Conservation (phyloP, 2,329 filamentous ascomycete genomes). For the Claviceps purpurea region DNA sequence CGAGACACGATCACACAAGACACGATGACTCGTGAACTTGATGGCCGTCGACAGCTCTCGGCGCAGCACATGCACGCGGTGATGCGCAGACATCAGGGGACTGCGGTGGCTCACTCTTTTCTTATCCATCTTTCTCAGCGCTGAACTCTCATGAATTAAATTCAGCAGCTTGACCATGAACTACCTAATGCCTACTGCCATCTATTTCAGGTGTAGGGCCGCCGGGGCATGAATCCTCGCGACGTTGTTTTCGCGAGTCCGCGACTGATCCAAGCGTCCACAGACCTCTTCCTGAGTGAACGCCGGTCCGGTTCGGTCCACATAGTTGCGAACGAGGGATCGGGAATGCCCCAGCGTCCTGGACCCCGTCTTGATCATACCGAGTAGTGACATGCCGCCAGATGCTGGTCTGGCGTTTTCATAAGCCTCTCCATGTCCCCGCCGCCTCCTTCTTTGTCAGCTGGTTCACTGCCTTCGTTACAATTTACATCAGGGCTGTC, state of each 20-base stretch:
- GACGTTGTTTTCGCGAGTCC: background rate
- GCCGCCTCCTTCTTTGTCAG: background rate
- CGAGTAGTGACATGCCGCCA: background rate
- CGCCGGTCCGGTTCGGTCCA: background rate
- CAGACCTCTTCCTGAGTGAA: constrained; percentile 1
- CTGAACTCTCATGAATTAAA: background rate
- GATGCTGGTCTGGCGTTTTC: background rate
- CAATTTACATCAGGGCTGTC: background rate
- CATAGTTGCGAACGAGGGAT: constrained; percentile 2
- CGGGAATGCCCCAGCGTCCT: background rate
- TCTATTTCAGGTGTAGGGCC: background rate
- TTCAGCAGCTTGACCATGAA: background rate
- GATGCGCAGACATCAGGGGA: background rate
- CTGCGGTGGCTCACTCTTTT: background rate
- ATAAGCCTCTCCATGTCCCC: background rate
- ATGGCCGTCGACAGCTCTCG: background rate
- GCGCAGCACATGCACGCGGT: background rate
- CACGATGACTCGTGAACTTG: background rate
- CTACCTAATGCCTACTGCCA: background rate
- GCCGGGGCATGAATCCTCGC: background rate
- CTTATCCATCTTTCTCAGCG: background rate
- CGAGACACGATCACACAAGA: background rate
- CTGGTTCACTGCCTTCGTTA: background rate
- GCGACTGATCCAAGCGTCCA: background rate
- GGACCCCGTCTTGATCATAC: background rate